phyloP scores from a whole-genome alignment of 345 rosid species.

The Microthlaspi erraticum region DNA sequence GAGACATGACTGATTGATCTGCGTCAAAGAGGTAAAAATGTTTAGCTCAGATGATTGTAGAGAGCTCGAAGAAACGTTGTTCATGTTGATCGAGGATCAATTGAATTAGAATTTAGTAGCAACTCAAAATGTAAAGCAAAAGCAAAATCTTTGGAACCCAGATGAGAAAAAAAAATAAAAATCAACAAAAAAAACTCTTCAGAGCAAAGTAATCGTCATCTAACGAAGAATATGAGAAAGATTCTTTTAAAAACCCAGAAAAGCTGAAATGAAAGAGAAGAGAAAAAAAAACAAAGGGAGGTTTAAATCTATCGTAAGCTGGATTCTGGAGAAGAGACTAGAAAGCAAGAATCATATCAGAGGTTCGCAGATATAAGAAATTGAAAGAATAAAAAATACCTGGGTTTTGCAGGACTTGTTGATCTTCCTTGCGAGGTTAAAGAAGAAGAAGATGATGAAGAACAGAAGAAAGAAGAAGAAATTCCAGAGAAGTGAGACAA shows the following conservation, averaged over 20 bases:
- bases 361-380: constrained; percentile 4
- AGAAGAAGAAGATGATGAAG: background rate
- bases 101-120: background rate
- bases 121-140: constrained; percentile 18
- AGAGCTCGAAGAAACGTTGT: background rate
- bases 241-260: constrained; percentile 17
- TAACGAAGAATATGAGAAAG: constrained; percentile 6
- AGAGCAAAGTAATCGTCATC: constrained; percentile 26
- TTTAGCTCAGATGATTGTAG: constrained; percentile 21
- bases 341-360: background rate
- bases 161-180: background rate
- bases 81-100: constrained; percentile 1
- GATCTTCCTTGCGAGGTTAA: constrained; percentile 1
- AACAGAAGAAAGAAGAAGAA: constrained; percentile 34
- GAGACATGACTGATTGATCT: constrained; percentile 52
- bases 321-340: constrained; percentile 21
- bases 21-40: background rate
- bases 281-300: background rate
- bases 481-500: constrained; percentile 27
- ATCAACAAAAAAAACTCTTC: background rate
- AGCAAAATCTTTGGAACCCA: constrained; percentile 27
- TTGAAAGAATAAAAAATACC: constrained; percentile 19
- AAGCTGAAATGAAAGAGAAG: background rate
- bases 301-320: background rate
- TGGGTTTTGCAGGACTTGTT: constrained; percentile 31